Evolutionary conservation across 805 yeast species (phyloP).

Genomic region (Danielia reshetovae): DNA sequence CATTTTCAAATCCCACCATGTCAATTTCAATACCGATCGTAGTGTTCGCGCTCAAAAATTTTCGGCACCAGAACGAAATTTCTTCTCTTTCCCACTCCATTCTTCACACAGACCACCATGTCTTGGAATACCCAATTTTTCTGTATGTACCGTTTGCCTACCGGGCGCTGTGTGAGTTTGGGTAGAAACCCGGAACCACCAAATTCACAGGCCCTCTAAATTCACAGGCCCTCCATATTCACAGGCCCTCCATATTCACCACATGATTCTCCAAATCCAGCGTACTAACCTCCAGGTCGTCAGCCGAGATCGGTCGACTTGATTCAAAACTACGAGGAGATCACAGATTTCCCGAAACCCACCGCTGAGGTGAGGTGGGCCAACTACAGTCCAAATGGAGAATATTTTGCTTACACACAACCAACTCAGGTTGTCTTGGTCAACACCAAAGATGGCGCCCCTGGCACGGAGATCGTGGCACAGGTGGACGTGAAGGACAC

Average conservation of each 20-base stretch:
- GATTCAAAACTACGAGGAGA: constrained; percentile 30
- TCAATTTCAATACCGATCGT: too few species aligned
- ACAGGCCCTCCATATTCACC: constrained; percentile 22
- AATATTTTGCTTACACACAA: constrained; percentile 67
- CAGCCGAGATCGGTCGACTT: constrained; percentile 25
- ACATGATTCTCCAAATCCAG: constrained; percentile 1
- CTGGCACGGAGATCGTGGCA: constrained; percentile 40
- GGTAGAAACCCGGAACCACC: too few species aligned
- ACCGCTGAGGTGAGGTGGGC: constrained; percentile 56
- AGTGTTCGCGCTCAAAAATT: constrained; percentile 12
- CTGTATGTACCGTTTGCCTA: constrained; percentile 34
- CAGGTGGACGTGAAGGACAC: constrained; percentile 60
- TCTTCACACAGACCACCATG: constrained; percentile 18
- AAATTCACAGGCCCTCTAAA: too few species aligned
- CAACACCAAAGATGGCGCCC: constrained; percentile 43
- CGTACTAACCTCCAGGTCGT: constrained; percentile 26
- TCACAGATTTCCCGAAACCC: constrained; percentile 34
- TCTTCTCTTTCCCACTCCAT: not conserved
- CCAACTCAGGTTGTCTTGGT: constrained; percentile 56
- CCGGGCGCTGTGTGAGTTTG: too few species aligned
- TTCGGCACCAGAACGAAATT: constrained; percentile 8
- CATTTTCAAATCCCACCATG: too few species aligned
- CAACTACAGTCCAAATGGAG: constrained; percentile 64
- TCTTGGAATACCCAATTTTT: constrained; percentile 36
- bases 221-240: constrained; percentile 1